Evolutionary conservation across 169 alveolate species (phyloP), one percentile per base, ranked within the genome.

Genomic region (Eimeria sp.): DNA sequence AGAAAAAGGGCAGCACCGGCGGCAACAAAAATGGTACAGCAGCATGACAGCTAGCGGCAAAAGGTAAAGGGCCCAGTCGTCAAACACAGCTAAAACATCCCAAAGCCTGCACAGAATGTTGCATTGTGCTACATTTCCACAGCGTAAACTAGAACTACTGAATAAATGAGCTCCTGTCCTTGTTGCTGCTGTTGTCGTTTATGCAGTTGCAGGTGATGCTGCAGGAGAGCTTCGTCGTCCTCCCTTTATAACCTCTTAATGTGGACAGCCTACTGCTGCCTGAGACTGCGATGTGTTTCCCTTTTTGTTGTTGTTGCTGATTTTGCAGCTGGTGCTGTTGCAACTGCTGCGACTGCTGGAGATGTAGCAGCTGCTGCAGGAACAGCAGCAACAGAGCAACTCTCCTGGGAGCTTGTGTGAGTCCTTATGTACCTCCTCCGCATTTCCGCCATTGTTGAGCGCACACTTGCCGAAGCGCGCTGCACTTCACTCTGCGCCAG

Each of bases 181-280:
- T 40, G 13, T 13, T 43, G 40, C 40, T 8, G 43, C 8, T 27
- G 62, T n/a, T 46, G 87, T 10, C 46, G 87, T 52, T 43, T 43
- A 33, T 77, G 87, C 49, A 46, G 62, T 52, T 77, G 66, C n/a
- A 46, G 87, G 66, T 49, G 49, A 10, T 77, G 85, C 56, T 40
- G 37, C 85, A 43, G 30, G 77, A 27, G 49, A 43, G 46, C 9
- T 25, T 68, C 40, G 27, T n/a, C 46, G 33, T 76, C 49, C 52
- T 18, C 66, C 87, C n/a, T 25, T 20, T 23, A 33, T 16, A n/a
- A 33, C 23, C 62, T 52, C 87, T 77, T 58, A 20, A 33, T 10
- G 91, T 85, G 91, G 91, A 62, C 91, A 85, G 91, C 91, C 91
- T 85, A 85, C 91, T 60, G 91, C 91, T 62, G 91, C 62, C 91